Percentiles rank a stretch among this genome's conserved stretches.
Conservation (phyloP, 495 filamentous ascomycete genomes). For the Aspergillus sclerotiicarbonarius region DNA sequence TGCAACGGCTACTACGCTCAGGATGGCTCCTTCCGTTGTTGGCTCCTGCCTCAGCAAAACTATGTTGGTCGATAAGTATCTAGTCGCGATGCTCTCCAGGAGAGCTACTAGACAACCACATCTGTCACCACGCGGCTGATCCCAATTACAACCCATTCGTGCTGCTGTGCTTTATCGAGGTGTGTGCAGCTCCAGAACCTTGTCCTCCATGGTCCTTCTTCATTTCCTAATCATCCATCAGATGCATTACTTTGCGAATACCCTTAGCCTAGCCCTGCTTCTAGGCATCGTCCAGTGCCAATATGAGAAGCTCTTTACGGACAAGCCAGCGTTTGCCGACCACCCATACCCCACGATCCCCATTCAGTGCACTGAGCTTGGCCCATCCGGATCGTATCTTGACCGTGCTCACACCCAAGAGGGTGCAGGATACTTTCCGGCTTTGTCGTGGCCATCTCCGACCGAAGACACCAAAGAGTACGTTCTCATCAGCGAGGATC, state of each 20-base stretch:
- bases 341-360: constrained; percentile 40
- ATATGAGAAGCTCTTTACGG: constrained; percentile 48
- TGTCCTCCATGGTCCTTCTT: too few relatives aligned
- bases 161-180: too few relatives aligned
- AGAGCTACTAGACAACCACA: too few relatives aligned
- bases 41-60: too few relatives aligned
- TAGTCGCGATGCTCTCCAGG: too few relatives aligned
- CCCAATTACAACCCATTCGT: too few relatives aligned
- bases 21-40: too few relatives aligned
- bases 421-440: constrained; percentile 41
- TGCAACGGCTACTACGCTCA: too few relatives aligned
- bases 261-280: constrained; percentile 34
- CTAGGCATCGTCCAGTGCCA: constrained; percentile 36
- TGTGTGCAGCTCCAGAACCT: background rate
- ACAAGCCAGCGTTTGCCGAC: constrained; percentile 39
- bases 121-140: too few relatives aligned
- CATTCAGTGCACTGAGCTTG: constrained; percentile 45
- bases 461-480: constrained; percentile 41
- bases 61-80: too few relatives aligned
- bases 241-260: constrained; percentile 36
- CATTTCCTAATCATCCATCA: background rate
- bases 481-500: constrained; percentile 49
- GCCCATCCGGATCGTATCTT: constrained; percentile 39
- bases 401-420: constrained; percentile 40
- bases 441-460: constrained; percentile 40